Percentiles rank a stretch among this genome's conserved stretches.
Conservation (phyloP, 2,329 filamentous ascomycete species). For the Pleurostoma richardsiae region DNA sequence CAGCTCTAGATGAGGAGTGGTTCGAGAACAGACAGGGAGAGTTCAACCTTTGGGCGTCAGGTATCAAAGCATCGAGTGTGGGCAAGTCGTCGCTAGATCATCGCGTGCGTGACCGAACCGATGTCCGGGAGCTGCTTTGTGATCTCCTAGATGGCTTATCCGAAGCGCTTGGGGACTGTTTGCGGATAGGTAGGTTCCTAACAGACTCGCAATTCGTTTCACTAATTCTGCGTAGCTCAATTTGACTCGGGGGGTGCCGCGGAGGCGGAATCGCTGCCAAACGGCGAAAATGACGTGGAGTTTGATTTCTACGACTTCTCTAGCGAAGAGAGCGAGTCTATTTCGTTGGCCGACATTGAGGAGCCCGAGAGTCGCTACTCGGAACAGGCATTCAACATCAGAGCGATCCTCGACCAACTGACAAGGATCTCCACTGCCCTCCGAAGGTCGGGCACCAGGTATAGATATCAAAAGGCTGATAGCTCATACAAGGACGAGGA, state of each 20-base stretch:
- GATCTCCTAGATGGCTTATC: constrained; percentile 1
- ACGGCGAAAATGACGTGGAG: neutral
- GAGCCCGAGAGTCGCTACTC: neutral
- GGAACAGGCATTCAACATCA: constrained; percentile 2
- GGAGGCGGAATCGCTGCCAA: neutral
- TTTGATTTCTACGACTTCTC: neutral
- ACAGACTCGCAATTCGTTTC: too few relatives aligned
- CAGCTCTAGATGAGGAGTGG: neutral
- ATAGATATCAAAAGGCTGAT: constrained; percentile 1
- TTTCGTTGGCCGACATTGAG: neutral
- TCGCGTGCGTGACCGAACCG: neutral
- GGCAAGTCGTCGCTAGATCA: neutral
- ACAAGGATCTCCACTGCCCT: constrained; percentile 1
- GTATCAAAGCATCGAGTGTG: neutral
- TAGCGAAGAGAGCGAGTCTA: neutral
- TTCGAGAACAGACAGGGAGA: neutral
- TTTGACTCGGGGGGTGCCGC: neutral
- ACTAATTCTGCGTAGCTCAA: neutral
- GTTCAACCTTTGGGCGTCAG: constrained; percentile 1
- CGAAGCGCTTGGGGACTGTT: neutral
- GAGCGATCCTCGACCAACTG: neutral
- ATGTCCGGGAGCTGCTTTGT: neutral
- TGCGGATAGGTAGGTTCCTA: neutral
- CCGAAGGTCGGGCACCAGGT: neutral
- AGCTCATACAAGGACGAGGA: neutral